Conservation (phyloP, 345 rosid genomes). For the Fremontodendron californicum region DNA sequence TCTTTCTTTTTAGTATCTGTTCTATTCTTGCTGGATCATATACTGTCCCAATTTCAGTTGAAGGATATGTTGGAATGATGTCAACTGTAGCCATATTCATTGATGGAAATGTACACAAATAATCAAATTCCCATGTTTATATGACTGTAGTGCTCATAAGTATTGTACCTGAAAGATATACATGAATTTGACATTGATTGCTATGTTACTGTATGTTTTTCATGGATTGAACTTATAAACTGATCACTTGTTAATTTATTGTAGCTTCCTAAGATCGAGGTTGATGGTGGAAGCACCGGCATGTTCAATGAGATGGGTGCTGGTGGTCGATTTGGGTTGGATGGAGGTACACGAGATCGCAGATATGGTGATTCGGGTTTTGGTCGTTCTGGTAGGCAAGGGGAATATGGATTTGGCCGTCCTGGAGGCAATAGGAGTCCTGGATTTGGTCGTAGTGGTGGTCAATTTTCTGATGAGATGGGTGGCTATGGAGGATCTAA, state of each 20-base stretch:
- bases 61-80: not conserved
- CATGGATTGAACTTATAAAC: not conserved
- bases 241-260: not conserved
- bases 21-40: not conserved
- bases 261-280: slow-evolving; percentile 11
- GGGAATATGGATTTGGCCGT: not conserved
- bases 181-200: not conserved
- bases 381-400: not conserved
- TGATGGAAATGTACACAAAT: not conserved
- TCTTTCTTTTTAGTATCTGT: not conserved
- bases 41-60: not conserved
- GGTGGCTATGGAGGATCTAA: slow-evolving; percentile 3
- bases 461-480: not conserved
- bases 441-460: slow-evolving; percentile 1
- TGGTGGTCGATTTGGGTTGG: slow-evolving; percentile 5
- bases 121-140: not conserved
- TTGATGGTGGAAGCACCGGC: not conserved
- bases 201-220: not conserved
- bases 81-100: not conserved
- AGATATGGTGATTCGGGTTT: not conserved
- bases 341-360: slow-evolving; percentile 2
- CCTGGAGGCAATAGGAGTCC: slow-evolving; percentile 2
- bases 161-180: not conserved
- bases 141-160: not conserved
- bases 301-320: not conserved